A percentile compares a stretch with the other conserved stretches of the same genome.
Evolutionary conservation across 768 basidiomycete genomes (phyloP).

Genomic region (Pulveroboletus ravenelii): DNA sequence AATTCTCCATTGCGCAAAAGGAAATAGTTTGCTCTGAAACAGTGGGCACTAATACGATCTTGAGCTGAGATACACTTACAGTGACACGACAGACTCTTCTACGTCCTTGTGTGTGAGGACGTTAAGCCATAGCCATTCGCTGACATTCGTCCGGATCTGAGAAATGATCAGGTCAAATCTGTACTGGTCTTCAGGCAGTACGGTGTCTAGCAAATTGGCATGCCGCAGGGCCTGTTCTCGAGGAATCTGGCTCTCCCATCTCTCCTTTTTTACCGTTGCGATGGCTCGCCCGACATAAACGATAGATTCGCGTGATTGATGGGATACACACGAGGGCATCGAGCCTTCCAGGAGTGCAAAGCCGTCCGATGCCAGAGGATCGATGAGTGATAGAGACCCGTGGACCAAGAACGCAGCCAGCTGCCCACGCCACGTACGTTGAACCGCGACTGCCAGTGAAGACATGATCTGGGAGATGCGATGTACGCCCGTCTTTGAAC

Average conservation of each 20-base stretch:
- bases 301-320: slow-evolving; percentile 74
- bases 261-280: slow-evolving; percentile 74
- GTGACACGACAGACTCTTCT: slow-evolving; percentile 75
- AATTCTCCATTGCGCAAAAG: slow-evolving; percentile 87
- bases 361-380: slow-evolving; percentile 62
- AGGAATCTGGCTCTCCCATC: slow-evolving; percentile 76
- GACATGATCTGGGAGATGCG: slow-evolving; percentile 68
- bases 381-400: slow-evolving; percentile 55
- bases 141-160: slow-evolving; percentile 73
- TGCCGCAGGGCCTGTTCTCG: slow-evolving; percentile 60
- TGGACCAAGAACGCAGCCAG: slow-evolving; percentile 80
- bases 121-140: slow-evolving; percentile 93
- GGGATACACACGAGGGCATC: slow-evolving; percentile 71
- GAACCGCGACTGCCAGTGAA: slow-evolving; percentile 68
- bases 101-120: slow-evolving; percentile 81
- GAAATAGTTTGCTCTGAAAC: slow-evolving; percentile 75
- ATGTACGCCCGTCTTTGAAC: slow-evolving; percentile 75
- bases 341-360: slow-evolving; percentile 59
- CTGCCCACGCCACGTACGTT: slow-evolving; percentile 79
- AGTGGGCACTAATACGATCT: slow-evolving; percentile 5
- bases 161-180: slow-evolving; percentile 70
- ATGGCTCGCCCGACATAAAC: slow-evolving; percentile 84
- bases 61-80: slow-evolving; percentile 47
- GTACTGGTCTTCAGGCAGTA: slow-evolving; percentile 72
- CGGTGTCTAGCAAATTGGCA: slow-evolving; percentile 56